A percentile compares a stretch with the other conserved stretches of the same genome.
Evolutionary conservation across 208 protist genomes (phyloP).

Genomic region (Leishmania gerbilli): DNA sequence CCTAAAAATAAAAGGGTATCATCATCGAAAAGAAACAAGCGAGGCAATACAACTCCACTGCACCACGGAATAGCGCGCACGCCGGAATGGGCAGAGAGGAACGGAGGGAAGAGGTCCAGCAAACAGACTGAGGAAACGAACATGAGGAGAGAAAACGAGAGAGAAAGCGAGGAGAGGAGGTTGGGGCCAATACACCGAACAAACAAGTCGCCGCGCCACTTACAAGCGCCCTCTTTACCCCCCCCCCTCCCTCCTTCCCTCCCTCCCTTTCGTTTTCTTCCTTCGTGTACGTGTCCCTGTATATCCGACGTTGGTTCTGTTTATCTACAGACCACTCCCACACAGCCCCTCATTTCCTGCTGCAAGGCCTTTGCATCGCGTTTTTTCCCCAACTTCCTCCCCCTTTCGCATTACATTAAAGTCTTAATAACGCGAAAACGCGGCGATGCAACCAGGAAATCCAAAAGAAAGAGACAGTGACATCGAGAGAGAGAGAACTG

Average conservation of each 20-base stretch:
- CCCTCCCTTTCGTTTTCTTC: not conserved
- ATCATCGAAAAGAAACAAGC: not conserved
- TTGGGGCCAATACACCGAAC: not conserved
- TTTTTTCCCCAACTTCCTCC: not conserved
- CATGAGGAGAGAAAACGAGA: not conserved
- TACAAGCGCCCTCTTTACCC: not conserved
- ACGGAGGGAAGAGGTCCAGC: not conserved
- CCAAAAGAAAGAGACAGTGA: not conserved
- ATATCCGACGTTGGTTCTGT: not conserved
- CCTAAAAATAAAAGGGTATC: conserved; percentile 3
- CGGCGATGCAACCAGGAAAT: not conserved
- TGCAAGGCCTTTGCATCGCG: not conserved
- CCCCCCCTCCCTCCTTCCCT: too few species aligned
- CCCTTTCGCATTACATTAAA: not conserved
- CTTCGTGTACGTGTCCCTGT: not conserved
- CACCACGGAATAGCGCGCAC: not conserved
- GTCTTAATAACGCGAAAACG: not conserved
- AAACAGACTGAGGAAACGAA: not conserved
- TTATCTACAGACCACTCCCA: too few species aligned
- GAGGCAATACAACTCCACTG: not conserved
- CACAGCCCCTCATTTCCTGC: not conserved
- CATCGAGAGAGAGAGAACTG: not conserved
- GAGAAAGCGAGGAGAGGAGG: not conserved
- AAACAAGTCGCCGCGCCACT: not conserved
- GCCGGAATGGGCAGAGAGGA: not conserved